Evolutionary conservation across 2,329 filamentous ascomycete genomes (phyloP).

Genomic region (Nothomitra cinnamomea): DNA sequence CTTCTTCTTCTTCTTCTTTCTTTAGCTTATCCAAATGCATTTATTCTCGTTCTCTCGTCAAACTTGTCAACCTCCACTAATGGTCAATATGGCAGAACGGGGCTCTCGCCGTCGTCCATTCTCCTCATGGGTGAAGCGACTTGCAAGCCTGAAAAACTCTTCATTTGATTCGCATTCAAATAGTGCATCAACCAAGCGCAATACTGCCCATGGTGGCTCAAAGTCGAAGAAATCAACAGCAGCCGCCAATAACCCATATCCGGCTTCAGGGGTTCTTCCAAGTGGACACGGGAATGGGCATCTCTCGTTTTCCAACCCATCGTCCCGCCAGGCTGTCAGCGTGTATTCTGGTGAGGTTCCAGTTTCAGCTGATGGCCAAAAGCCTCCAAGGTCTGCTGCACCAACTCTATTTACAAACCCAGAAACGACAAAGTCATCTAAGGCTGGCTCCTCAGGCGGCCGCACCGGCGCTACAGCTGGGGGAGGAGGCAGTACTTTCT

Average conservation of each 20-base stretch:
- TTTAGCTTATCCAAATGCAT: not conserved
- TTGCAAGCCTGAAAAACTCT: slow-evolving; percentile 28
- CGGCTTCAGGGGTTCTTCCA: slow-evolving; percentile 26
- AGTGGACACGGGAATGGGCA: slow-evolving; percentile 20
- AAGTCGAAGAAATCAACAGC: slow-evolving; percentile 19
- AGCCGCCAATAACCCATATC: slow-evolving; percentile 33
- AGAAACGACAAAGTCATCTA: slow-evolving; percentile 13
- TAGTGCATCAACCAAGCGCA: slow-evolving; percentile 15
- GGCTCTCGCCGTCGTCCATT: slow-evolving; percentile 30
- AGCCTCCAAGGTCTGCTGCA: slow-evolving; percentile 28
- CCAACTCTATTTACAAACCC: slow-evolving; percentile 33
- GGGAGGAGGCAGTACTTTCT: slow-evolving; percentile 45
- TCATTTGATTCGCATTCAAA: slow-evolving; percentile 21
- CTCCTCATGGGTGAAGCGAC: slow-evolving; percentile 31
- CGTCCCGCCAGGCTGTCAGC: slow-evolving; percentile 18
- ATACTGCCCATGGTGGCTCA: slow-evolving; percentile 19
- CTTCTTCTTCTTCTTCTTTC: too few relatives aligned
- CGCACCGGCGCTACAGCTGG: slow-evolving; percentile 23
- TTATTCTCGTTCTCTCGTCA: not conserved
- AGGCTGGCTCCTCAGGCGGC: slow-evolving; percentile 17
- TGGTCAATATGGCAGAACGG: slow-evolving; percentile 22
- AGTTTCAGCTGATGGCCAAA: slow-evolving; percentile 10
- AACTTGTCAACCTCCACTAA: not conserved
- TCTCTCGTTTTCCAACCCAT: slow-evolving; percentile 23
- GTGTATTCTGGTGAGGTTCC: slow-evolving; percentile 21